phyloP scores from a whole-genome alignment of 306 rosid species.

The Malus fusca region DNA sequence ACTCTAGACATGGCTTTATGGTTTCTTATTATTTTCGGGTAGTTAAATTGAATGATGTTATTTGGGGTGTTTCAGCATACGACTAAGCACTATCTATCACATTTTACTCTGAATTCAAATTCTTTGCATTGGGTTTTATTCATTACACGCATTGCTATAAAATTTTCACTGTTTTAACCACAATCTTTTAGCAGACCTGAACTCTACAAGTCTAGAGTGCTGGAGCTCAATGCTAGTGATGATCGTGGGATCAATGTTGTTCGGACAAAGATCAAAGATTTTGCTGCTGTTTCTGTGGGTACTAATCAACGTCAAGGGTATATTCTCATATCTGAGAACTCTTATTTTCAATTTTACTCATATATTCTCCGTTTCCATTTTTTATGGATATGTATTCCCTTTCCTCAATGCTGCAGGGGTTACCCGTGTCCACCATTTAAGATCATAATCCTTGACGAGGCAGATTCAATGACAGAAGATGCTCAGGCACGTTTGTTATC shows the following conservation, averaged over 20 bases:
- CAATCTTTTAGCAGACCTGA: constrained; percentile 50
- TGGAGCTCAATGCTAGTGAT: constrained; percentile 97
- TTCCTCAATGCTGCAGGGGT: constrained; percentile 36
- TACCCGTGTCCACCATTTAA: constrained; percentile 88
- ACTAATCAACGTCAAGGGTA: constrained; percentile 47
- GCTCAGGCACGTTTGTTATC: constrained; percentile 60
- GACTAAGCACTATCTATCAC: not conserved
- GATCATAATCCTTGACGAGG: constrained; percentile 92
- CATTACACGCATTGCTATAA: too few species aligned
- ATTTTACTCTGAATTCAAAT: not conserved
- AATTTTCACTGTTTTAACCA: not conserved
- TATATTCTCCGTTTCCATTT: not conserved
- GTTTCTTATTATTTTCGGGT: not conserved
- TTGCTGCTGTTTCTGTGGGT: constrained; percentile 84
- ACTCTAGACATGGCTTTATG: not conserved
- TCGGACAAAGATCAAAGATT: constrained; percentile 83
- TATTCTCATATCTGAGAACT: not conserved
- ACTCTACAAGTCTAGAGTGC: constrained; percentile 79
- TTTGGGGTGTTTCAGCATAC: not conserved
- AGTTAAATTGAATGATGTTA: not conserved
- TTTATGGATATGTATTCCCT: not conserved
- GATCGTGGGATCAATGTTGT: constrained; percentile 94
- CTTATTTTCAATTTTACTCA: not conserved
- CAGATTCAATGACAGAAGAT: constrained; percentile 98
- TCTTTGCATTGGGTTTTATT: not conserved